Evolutionary conservation across 331 rosid genomes (phyloP).

Genomic region (Telfairia occidentalis): DNA sequence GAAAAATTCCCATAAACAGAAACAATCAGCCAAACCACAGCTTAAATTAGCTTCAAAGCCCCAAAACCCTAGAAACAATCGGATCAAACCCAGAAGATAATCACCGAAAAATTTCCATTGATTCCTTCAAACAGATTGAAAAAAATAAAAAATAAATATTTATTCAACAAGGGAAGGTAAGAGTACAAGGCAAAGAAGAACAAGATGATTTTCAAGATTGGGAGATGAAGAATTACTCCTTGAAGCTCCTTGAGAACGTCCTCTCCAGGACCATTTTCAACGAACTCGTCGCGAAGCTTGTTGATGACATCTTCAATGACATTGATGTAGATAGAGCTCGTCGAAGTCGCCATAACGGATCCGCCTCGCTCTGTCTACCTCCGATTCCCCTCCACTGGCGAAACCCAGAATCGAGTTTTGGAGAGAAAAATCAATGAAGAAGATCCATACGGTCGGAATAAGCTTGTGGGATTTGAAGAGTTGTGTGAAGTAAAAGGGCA

Average conservation of each 20-base stretch:
- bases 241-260: constrained; percentile 95
- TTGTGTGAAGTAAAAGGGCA: constrained; percentile 1
- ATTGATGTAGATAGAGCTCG: constrained; percentile 76
- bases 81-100: constrained; percentile 45
- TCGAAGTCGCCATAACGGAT: constrained; percentile 45
- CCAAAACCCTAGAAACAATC: constrained; percentile 22
- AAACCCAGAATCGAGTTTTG: constrained; percentile 9
- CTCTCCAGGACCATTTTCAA: constrained; percentile 82
- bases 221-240: constrained; percentile 44
- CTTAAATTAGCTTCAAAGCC: constrained; percentile 5
- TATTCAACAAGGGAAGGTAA: neutral
- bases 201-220: neutral
- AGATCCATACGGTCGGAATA: constrained; percentile 2
- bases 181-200: neutral
- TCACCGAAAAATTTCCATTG: constrained; percentile 3
- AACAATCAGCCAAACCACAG: constrained; percentile 16
- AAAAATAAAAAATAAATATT: neutral
- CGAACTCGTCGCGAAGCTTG: constrained; percentile 89
- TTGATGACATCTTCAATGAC: constrained; percentile 91
- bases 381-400: constrained; percentile 12
- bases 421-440: constrained; percentile 16
- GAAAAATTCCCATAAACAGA: constrained; percentile 12
- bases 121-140: constrained; percentile 3
- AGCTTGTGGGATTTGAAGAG: constrained; percentile 28
- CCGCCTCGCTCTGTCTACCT: constrained; percentile 15